Evolutionary conservation across 1,284 basidiomycete species (phyloP).

Genomic region (Cystobasidium sp.): DNA sequence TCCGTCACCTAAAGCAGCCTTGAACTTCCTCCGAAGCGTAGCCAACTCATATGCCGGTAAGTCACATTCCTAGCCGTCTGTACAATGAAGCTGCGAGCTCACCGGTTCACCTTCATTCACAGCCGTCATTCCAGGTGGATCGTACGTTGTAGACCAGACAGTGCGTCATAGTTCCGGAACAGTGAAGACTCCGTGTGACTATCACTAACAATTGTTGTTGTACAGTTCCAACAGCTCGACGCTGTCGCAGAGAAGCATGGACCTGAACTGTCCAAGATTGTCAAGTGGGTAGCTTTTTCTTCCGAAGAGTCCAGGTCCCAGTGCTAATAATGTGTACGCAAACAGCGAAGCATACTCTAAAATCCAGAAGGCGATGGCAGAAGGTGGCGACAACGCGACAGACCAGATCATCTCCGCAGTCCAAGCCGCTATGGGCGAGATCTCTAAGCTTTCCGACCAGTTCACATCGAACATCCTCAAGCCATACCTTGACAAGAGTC

Average conservation of each 20-base stretch:
- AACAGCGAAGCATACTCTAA: slow-evolving; percentile 45
- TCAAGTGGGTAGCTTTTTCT: slow-evolving; percentile 49
- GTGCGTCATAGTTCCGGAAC: slow-evolving; percentile 3
- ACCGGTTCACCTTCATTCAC: not conserved
- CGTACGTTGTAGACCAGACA: slow-evolving; percentile 59
- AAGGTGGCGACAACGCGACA: slow-evolving; percentile 36
- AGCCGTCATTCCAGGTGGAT: slow-evolving; percentile 60
- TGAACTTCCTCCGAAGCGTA: slow-evolving; percentile 58
- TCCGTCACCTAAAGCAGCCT: slow-evolving; percentile 58
- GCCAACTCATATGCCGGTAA: slow-evolving; percentile 59
- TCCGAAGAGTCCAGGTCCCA: not conserved
- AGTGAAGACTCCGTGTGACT: not conserved
- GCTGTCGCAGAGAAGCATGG: slow-evolving; percentile 59
- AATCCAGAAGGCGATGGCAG: slow-evolving; percentile 38
- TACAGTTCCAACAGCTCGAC: slow-evolving; percentile 60
- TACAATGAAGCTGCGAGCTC: not conserved
- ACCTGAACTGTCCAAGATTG: slow-evolving; percentile 60
- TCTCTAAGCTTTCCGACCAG: slow-evolving; percentile 48
- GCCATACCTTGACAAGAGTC: slow-evolving; percentile 49
- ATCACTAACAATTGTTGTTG: not conserved
- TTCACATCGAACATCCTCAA: slow-evolving; percentile 45
- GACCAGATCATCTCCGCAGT: slow-evolving; percentile 40
- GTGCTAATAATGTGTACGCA: not conserved
- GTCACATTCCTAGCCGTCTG: not conserved
- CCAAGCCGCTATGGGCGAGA: slow-evolving; percentile 40